Evolutionary conservation across 306 rosid genomes (phyloP), one percentile per base, ranked within the genome.

Genomic region (Acacia melanoxylon): DNA sequence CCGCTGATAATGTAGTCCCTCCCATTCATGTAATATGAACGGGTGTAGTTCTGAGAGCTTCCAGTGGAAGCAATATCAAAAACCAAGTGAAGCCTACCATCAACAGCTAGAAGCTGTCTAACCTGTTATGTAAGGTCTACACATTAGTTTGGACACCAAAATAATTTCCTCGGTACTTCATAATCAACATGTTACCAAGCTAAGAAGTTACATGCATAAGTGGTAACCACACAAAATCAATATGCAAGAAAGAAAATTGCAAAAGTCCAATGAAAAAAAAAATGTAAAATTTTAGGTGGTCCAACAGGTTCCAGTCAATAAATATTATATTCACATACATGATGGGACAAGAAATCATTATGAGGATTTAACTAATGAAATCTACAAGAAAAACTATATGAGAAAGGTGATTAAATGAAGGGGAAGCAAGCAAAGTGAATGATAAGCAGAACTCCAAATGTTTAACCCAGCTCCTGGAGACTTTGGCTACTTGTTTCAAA

Each of bases 11-110:
- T 90, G 79, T 90, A 93, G 85, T 93, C 98, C 83, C 94, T 86
- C 80, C 98, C 94, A 77, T 93, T 93, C 96, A 91, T 87, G 88
- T 93, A 93, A 88, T 91, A 93, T 41, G 96, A 91, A 45, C 97
- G 93, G 49, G 98, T 91, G 83, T 91, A 93, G 76, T 93, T 93
- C 76, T 91, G 94, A 76, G 91, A 82, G 78, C 94, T 90, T 83
- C 92, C 89, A 2, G 91, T 91, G 25, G 93, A 86, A 82, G 96
- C 92, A 81, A 91, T 93, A 61, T 86, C 92, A 75, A 91, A 91
- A 76, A 84, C 85, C 88, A 91, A 82, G 87, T 91, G 94, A 72
- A 91, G 91, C 87, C 97, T 93, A 81, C 98, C 97, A 89, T 93
- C 97, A 80, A 82, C 92, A 41, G 98, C 95, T 80, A 87, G 82